These are phyloP conservation scores for Penicillium paradoxum DNA, from an alignment of 495 filamentous ascomycete genomes.

Conservation along the genomic window DNA sequence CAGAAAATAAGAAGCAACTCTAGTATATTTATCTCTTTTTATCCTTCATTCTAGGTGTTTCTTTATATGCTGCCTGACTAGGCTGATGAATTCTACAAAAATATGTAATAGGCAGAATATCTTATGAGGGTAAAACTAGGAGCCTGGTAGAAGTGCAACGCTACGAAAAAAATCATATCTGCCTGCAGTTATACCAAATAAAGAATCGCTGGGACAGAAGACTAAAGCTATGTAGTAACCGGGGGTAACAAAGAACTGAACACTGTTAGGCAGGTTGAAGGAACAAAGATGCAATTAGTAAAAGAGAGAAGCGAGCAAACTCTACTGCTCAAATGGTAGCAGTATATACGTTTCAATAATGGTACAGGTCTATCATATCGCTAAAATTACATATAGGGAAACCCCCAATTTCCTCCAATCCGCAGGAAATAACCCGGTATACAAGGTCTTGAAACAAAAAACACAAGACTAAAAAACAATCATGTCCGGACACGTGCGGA, in stretches of 20 bases:
- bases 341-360: conserved; percentile 19
- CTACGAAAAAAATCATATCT: background rate
- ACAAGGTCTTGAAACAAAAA: background rate
- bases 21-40: background rate
- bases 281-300: too few species aligned
- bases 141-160: background rate
- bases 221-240: too few species aligned
- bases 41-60: background rate
- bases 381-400: conserved; percentile 20
- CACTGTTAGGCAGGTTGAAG: too few species aligned
- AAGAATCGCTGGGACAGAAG: too few species aligned
- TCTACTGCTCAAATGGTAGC: background rate
- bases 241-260: too few species aligned
- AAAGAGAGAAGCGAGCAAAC: background rate
- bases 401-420: background rate
- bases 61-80: background rate
- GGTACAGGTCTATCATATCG: conserved; percentile 33
- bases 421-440: background rate
- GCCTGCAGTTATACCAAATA: background rate
- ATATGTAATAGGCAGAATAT: too few species aligned
- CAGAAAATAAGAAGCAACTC: background rate
- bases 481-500: conserved; percentile 40
- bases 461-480: conserved; percentile 6
- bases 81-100: background rate
- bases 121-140: background rate